Base-by-base conservation (phyloP, 2,329 filamentous ascomycete genomes). In the Phialophora verrucosa region DNA sequence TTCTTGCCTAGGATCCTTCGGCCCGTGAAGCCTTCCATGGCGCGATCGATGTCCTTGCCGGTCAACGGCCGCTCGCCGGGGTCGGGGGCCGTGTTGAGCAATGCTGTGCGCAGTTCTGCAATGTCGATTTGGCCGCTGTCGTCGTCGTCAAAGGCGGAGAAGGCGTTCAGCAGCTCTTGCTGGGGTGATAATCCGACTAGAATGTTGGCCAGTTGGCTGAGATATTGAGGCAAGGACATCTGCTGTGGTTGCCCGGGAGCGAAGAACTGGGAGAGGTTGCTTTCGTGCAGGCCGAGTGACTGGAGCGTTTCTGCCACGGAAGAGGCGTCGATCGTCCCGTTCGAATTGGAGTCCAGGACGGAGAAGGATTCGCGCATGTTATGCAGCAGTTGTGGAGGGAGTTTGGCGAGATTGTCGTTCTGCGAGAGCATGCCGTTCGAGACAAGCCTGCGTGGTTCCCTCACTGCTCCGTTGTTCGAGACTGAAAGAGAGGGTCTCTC, bases 91-190 rank as follows among this genome's bases (percentile, higher is more conserved):
- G 93, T 97, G 71, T 93, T 87, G 49, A 97, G 79, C 53, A 99
- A 78, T 0, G 94, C 92, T 72, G 95, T 91, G 54, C 91, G 88
- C 69, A 99, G 80, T 77, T 97, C 92, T 0, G 82, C 85, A 23
- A 96, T 81, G 75, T 98, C 93, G 47, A 98, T 88, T 78, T 97
- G 93, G 2, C 95, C 95, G 73, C 91, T 95, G 76, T 99, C 95
- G 69, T 96, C 93, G 69, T 96, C 91, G 75, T 99, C 95, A 76
- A 98, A 98, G 0, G 95, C 95, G 1, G 92, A 92, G 72, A 99
- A 94, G 0, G 95, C 95, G 1, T 93, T 94, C 23, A 92, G 82
- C 10, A 99, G 85, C 76, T 99, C 95, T 17, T 88, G 85, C 25
- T 88, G 87, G 0, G 91, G 89, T 0, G 92, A 96, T 20, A 98